These are phyloP conservation scores for Leucogyrophana mollusca DNA, from an alignment of 768 basidiomycete species.

Conservation along the genomic window DNA sequence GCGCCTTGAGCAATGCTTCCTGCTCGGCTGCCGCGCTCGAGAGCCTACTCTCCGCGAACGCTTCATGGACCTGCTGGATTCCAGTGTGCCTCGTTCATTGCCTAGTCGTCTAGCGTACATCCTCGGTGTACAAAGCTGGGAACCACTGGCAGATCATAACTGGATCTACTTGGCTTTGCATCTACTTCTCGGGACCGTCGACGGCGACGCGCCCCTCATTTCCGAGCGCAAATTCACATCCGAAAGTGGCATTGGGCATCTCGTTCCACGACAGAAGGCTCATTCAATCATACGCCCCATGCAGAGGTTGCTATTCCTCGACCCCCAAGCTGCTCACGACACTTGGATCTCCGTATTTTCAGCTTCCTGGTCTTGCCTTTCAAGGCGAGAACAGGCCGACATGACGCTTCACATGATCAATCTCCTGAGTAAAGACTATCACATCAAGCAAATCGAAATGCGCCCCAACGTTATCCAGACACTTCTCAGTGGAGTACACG, in stretches of 20 bases:
- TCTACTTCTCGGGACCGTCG: constrained; percentile 78
- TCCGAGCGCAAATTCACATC: constrained; percentile 39
- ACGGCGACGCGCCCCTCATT: constrained; percentile 41
- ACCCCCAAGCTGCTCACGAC: constrained; percentile 73
- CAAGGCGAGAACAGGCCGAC: constrained; percentile 84
- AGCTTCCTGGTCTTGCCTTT: constrained; percentile 80
- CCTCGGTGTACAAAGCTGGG: constrained; percentile 94
- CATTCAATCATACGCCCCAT: constrained; percentile 67
- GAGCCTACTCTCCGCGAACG: constrained; percentile 76
- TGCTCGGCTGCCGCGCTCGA: constrained; percentile 85
- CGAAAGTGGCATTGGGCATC: constrained; percentile 31
- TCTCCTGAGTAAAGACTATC: constrained; percentile 90
- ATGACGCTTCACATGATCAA: constrained; percentile 87
- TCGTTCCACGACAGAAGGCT: constrained; percentile 45
- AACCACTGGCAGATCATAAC: constrained; percentile 84
- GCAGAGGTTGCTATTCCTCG: constrained; percentile 80
- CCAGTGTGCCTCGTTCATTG: constrained; percentile 82
- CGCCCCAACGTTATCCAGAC: constrained; percentile 94
- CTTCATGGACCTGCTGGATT: constrained; percentile 89
- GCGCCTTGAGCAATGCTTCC: constrained; percentile 88
- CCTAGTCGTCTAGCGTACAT: constrained; percentile 85
- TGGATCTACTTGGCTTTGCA: constrained; percentile 94
- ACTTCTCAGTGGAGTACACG: constrained; percentile 77
- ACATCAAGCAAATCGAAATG: constrained; percentile 82
- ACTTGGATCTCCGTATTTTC: constrained; percentile 90